A percentile compares a stretch with the other conserved stretches of the same genome.
Conservation (phyloP, 805 yeast species). For the Metahyphopichia silvanorum region DNA sequence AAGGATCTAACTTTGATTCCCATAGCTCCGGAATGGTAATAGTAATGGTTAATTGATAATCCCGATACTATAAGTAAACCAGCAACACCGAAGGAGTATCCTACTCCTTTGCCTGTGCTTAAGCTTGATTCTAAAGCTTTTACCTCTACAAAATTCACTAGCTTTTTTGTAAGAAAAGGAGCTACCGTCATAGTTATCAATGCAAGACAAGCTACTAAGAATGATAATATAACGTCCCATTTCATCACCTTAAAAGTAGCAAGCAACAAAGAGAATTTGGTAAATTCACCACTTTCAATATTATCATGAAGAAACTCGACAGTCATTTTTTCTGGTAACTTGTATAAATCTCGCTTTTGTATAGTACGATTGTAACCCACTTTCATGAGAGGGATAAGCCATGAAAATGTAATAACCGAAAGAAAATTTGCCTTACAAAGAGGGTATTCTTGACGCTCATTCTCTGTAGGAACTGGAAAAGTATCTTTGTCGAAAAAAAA, state of each 20-base stretch:
- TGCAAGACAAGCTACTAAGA: conserved; percentile 38
- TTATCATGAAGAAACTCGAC: conserved; percentile 14
- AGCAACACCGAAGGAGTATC: conserved; percentile 70
- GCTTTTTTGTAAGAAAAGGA: conserved; percentile 62
- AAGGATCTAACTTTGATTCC: conserved; percentile 41
- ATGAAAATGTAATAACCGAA: conserved; percentile 36
- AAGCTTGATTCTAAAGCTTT: conserved; percentile 40
- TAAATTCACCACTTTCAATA: conserved; percentile 13
- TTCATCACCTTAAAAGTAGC: conserved; percentile 40
- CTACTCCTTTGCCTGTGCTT: conserved; percentile 59
- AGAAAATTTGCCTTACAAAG: conserved; percentile 38
- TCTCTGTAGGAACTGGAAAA: conserved; percentile 40
- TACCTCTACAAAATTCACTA: conserved; percentile 62
- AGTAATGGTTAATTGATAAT: conserved; percentile 37
- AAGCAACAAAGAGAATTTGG: conserved; percentile 43
- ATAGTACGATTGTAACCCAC: conserved; percentile 41
- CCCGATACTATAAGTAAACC: conserved; percentile 48
- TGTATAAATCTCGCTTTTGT: conserved; percentile 35
- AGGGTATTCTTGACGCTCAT: conserved; percentile 44
- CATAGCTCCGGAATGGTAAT: conserved; percentile 39
- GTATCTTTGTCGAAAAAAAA: not conserved
- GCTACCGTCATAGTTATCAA: conserved; percentile 46
- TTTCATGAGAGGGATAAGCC: conserved; percentile 38
- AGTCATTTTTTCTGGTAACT: conserved; percentile 25
- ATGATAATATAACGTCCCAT: conserved; percentile 37